Evolutionary conservation across 1,284 basidiomycete species (phyloP).

Genomic region (Cerrena zonata): DNA sequence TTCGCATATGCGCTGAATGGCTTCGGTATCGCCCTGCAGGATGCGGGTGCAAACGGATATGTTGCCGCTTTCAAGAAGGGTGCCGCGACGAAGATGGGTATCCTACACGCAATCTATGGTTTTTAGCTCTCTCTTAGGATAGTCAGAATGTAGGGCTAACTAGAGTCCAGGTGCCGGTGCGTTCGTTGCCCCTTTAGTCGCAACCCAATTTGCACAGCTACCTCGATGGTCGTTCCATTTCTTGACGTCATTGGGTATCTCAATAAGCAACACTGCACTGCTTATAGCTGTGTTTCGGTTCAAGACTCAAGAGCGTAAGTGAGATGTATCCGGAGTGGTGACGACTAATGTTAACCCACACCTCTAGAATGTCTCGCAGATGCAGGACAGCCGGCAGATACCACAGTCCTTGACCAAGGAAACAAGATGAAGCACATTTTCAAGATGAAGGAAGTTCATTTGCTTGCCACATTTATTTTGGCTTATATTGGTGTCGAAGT

Average conservation of each 20-base stretch:
- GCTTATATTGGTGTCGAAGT: conserved; percentile 45
- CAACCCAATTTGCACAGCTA: conserved; percentile 56
- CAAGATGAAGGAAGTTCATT: conserved; percentile 31
- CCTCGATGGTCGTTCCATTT: conserved; percentile 60
- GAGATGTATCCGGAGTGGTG: too few species aligned
- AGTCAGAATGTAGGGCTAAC: neutral
- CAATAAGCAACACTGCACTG: conserved; percentile 39
- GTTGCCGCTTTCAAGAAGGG: conserved; percentile 44
- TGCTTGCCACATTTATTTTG: conserved; percentile 39
- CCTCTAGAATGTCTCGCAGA: neutral
- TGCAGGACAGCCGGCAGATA: neutral
- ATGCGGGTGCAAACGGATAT: conserved; percentile 54
- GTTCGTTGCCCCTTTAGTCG: conserved; percentile 51
- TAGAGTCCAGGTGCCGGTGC: conserved; percentile 46
- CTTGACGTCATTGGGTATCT: conserved; percentile 52
- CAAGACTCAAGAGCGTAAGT: conserved; percentile 46
- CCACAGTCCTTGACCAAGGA: too few species aligned
- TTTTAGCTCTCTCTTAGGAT: neutral
- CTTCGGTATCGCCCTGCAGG: conserved; percentile 53
- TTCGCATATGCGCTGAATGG: conserved; percentile 56
- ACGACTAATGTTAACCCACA: too few species aligned
- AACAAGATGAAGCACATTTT: conserved; percentile 37
- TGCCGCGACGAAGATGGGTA: conserved; percentile 51
- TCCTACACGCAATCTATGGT: conserved; percentile 49
- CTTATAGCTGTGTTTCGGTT: conserved; percentile 50